Evolutionary conservation across 345 rosid species (phyloP), one percentile per base, ranked within the genome.

Genomic region (Cardamine chenopodiifolia): DNA sequence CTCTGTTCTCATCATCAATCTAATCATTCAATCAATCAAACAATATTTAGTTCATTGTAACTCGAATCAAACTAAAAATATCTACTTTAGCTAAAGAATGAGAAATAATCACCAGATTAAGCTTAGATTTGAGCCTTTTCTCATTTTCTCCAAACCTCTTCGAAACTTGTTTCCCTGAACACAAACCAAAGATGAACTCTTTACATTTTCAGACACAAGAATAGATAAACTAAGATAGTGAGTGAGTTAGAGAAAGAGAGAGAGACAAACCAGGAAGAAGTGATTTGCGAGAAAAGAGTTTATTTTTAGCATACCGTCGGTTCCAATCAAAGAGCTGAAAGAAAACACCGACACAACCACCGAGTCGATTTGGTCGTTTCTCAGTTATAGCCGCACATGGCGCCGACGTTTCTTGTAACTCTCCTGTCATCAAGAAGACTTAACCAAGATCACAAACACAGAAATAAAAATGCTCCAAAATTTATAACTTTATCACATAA

Each of bases 241-340:
- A 23, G 20, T 23, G 0, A 44, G 37, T 49, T 23, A 23, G 45
- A 40, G 6, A 14, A 2, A 50, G 39, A 17, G 9, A 50, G 32
- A 32, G 29, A 66, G 1, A 77, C 65, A 29, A 35, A 93, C 98
- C 86, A 61, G 90, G 83, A 75, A 97, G 86, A 69, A 92, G 94
- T 77, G 90, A 68, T 83, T 88, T 92, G 62, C 78, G 84, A 47
- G 93, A 85, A 79, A 89, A 92, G 70, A 92, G 85, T 73, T 89
- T 89, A 83, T 78, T 95, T 87, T 95, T 90, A 28, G 94, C 87
- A 58, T 92, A 84, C 49, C 91, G 80, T 31, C 93, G 74, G 75
- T 95, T 93, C 99, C 99, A 90, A 61, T 92, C 96, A 22, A 92
- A 84, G 69, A 95, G 87, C 81, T 90, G 96, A 47, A 90, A 89